Conservation (phyloP, 768 basidiomycete genomes). For the Phlebiopsis gigantea region DNA sequence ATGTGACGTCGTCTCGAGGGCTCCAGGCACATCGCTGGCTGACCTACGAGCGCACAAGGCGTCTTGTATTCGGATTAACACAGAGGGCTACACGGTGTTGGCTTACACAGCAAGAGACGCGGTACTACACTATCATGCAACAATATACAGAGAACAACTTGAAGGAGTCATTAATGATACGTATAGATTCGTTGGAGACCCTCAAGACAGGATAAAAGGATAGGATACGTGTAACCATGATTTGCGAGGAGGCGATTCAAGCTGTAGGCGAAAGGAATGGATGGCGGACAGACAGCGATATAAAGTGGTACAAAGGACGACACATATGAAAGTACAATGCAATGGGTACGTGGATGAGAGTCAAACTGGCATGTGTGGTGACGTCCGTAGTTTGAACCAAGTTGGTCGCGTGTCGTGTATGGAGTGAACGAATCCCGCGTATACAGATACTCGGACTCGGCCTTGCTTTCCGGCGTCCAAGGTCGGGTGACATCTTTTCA, state of each 20-base stretch:
- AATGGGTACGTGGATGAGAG: neutral
- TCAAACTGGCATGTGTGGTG: neutral
- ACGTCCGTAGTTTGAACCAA: neutral
- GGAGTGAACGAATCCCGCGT: neutral
- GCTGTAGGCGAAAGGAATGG: neutral
- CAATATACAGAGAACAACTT: neutral
- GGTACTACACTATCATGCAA: constrained; percentile 2
- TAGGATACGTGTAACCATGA: neutral
- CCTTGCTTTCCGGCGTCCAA: constrained; percentile 31
- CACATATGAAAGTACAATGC: neutral
- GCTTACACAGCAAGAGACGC: neutral
- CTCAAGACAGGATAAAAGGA: neutral
- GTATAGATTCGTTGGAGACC: constrained; percentile 1
- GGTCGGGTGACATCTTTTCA: constrained; percentile 31
- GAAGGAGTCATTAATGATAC: neutral
- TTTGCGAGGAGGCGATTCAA: neutral
- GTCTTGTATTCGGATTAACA: neutral
- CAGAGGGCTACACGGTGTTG: neutral
- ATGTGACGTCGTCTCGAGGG: neutral
- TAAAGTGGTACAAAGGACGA: neutral
- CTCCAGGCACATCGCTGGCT: neutral
- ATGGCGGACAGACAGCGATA: neutral
- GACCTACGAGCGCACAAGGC: no score
- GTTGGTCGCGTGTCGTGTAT: neutral
- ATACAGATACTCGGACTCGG: neutral